phyloP scores from a whole-genome alignment of 352 stramenopile genomes.

The Phytophthora meadii region DNA sequence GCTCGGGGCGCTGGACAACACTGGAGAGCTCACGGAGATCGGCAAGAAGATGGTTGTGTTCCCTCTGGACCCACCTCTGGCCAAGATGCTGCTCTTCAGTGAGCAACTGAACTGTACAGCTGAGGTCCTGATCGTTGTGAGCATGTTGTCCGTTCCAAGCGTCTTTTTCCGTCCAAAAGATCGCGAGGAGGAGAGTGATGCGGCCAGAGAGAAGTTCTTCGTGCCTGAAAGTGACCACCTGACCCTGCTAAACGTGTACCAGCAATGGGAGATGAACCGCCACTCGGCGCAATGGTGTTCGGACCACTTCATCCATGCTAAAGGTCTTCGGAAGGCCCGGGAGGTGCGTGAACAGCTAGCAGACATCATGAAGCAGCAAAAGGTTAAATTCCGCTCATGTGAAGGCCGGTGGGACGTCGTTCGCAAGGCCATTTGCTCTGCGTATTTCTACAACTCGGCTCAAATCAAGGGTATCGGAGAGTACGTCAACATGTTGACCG shows the following conservation, averaged over 20 bases:
- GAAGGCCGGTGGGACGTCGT: slow-evolving; percentile 97
- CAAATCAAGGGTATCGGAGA: slow-evolving; percentile 99
- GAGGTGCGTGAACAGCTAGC: slow-evolving; percentile 96
- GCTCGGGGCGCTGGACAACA: slow-evolving; percentile 97
- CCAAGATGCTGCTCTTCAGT: slow-evolving; percentile 97
- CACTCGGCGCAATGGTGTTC: slow-evolving; percentile 96
- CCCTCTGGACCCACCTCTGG: slow-evolving; percentile 95
- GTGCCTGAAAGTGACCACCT: slow-evolving; percentile 98
- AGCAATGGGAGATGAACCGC: slow-evolving; percentile 94
- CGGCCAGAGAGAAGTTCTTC: slow-evolving; percentile 98
- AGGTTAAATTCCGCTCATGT: slow-evolving; percentile 90
- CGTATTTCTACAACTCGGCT: slow-evolving; percentile 99
- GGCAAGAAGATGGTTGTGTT: slow-evolving; percentile 99
- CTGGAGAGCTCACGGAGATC: slow-evolving; percentile 95
- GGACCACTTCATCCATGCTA: slow-evolving; percentile 98
- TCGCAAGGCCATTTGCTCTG: slow-evolving; percentile 98
- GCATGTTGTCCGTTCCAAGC: slow-evolving; percentile 97
- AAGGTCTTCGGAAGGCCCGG: slow-evolving; percentile 91
- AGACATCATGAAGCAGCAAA: slow-evolving; percentile 99
- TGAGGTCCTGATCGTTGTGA: slow-evolving; percentile 97
- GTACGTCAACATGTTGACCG: slow-evolving; percentile 99
- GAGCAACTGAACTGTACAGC: slow-evolving; percentile 94
- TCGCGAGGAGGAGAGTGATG: slow-evolving; percentile 97
- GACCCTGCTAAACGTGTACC: slow-evolving; percentile 97
- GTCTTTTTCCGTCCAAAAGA: slow-evolving; percentile 98